A percentile compares a stretch with the other conserved stretches of the same genome.
phyloP scores from a whole-genome alignment of 768 basidiomycete species.

The Boletus vermiculosoides region DNA sequence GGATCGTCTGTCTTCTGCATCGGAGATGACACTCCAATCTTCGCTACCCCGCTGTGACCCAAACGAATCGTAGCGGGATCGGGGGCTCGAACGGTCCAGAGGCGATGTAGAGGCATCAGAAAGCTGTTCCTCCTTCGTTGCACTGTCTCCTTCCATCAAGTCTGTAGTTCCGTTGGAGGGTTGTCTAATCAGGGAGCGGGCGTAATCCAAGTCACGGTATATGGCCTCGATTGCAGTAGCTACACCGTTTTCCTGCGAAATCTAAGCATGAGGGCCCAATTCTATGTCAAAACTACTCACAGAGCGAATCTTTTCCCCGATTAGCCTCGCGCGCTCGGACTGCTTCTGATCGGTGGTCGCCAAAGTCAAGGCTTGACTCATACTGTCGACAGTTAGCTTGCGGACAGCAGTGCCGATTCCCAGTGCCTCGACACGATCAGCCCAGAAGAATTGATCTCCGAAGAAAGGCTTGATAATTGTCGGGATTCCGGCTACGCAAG shows the following conservation, averaged over 20 bases:
- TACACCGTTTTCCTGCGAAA: constrained; percentile 88
- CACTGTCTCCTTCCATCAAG: constrained; percentile 8
- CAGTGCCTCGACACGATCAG: constrained; percentile 94
- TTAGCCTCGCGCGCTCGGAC: constrained; percentile 75
- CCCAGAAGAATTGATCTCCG: constrained; percentile 98
- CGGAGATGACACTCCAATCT: constrained; percentile 88
- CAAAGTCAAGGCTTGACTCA: constrained; percentile 72
- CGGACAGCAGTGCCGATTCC: constrained; percentile 87
- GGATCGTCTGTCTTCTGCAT: constrained; percentile 60
- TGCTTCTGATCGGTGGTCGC: constrained; percentile 91
- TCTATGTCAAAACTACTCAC: constrained; percentile 40
- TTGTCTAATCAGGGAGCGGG: constrained; percentile 80
- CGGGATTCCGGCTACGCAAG: constrained; percentile 73
- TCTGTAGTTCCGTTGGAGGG: constrained; percentile 28
- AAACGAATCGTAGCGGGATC: constrained; percentile 54
- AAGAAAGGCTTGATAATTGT: constrained; percentile 98
- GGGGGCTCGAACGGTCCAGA: constrained; percentile 34
- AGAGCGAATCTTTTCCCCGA: constrained; percentile 85
- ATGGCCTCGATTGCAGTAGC: constrained; percentile 90
- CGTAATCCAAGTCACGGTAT: constrained; percentile 95
- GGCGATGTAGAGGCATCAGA: constrained; percentile 28
- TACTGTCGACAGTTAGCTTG: constrained; percentile 75
- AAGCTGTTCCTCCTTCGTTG: constrained; percentile 34
- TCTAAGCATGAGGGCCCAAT: background rate
- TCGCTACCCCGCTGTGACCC: constrained; percentile 64